These are phyloP conservation scores for Trichoderma parareesei DNA, from an alignment of 495 filamentous ascomycete genomes.

Conservation along the genomic window DNA sequence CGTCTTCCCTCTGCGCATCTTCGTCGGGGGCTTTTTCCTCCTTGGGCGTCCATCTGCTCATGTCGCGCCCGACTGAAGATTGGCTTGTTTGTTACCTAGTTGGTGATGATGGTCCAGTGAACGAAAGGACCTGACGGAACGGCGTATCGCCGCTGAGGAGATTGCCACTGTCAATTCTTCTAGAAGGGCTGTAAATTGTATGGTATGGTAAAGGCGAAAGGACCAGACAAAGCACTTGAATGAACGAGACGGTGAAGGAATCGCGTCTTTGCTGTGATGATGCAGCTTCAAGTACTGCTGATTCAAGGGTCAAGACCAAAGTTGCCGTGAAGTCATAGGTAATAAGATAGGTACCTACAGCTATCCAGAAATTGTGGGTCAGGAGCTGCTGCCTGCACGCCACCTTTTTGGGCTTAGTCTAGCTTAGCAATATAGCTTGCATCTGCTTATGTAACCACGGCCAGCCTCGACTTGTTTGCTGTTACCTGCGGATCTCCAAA, in stretches of 20 bases:
- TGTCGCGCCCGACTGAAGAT: neutral
- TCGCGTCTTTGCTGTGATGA: too few species aligned
- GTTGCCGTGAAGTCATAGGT: neutral
- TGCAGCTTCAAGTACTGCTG: neutral
- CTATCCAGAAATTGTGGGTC: neutral
- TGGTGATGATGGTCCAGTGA: too few species aligned
- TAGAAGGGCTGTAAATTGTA: too few species aligned
- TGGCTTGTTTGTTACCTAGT: neutral
- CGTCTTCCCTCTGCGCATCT: conserved; percentile 4
- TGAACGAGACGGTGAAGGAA: too few species aligned
- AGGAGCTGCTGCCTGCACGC: neutral
- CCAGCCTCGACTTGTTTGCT: neutral
- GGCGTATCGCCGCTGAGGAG: too few species aligned
- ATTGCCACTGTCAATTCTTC: too few species aligned
- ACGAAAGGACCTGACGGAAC: too few species aligned
- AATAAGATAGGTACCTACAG: neutral
- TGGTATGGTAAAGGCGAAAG: too few species aligned
- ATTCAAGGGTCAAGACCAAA: neutral
- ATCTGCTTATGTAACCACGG: neutral
- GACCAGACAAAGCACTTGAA: too few species aligned
- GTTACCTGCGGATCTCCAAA: neutral
- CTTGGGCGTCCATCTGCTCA: conserved; percentile 3
- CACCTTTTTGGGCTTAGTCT: neutral
- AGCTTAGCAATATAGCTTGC: too few species aligned
- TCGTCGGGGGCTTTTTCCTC: conserved; percentile 12